A percentile compares a stretch with the other conserved stretches of the same genome.
These are phyloP conservation scores for Epichloe uncinata DNA, from an alignment of 2,329 filamentous ascomycete species.

Conservation along the genomic window DNA sequence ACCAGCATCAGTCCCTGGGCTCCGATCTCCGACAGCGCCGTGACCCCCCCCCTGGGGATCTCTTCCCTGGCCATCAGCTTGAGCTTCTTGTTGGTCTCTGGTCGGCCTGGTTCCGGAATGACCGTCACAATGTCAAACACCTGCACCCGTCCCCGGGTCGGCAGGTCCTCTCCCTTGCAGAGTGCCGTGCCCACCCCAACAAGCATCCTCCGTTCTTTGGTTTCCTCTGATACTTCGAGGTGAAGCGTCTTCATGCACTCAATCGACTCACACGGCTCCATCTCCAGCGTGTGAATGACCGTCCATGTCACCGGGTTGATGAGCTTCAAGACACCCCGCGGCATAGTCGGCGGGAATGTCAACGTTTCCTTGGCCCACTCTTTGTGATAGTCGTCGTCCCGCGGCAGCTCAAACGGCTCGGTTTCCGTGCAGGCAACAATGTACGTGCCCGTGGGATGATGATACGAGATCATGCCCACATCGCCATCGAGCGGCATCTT, in stretches of 20 bases:
- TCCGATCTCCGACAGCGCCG: constrained; percentile 70
- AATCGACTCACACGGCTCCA: constrained; percentile 64
- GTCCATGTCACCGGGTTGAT: constrained; percentile 66
- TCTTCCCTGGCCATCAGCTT: constrained; percentile 83
- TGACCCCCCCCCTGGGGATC: constrained; percentile 86
- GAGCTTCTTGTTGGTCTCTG: constrained; percentile 74
- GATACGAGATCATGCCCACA: constrained; percentile 63
- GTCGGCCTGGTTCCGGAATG: constrained; percentile 72
- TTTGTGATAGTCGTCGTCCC: constrained; percentile 71
- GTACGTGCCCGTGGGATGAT: constrained; percentile 61
- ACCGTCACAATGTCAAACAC: constrained; percentile 88
- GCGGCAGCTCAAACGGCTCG: constrained; percentile 69
- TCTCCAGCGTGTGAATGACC: constrained; percentile 60
- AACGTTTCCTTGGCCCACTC: constrained; percentile 67
- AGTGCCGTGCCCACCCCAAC: constrained; percentile 77
- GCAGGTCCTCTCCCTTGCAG: constrained; percentile 73
- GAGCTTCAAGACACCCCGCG: constrained; percentile 63
- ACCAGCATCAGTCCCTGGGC: constrained; percentile 80
- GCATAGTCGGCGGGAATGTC: constrained; percentile 49
- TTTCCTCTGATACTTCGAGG: constrained; percentile 82
- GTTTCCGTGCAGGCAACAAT: constrained; percentile 56
- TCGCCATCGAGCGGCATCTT: constrained; percentile 60
- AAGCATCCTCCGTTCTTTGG: constrained; percentile 71
- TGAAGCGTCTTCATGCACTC: constrained; percentile 73
- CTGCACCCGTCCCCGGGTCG: constrained; percentile 71